phyloP scores from a whole-genome alignment of 495 filamentous ascomycete species.

The Lindgomyces ingoldianus region DNA sequence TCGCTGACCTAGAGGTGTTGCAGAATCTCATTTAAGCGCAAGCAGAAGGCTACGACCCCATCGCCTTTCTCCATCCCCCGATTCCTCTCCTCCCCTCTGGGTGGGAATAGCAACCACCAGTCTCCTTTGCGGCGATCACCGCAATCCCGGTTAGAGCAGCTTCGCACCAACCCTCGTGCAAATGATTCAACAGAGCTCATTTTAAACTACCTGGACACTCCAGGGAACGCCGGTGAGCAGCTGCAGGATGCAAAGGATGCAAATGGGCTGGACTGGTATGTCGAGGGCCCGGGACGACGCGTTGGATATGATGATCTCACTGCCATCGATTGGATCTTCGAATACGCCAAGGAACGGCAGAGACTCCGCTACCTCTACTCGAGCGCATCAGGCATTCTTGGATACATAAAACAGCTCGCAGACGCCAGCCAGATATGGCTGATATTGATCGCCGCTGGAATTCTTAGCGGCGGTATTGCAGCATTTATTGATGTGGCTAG shows the following conservation, averaged over 20 bases:
- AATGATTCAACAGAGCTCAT: slow-evolving; percentile 45
- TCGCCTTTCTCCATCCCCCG: slow-evolving; percentile 62
- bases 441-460: slow-evolving; percentile 73
- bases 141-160: slow-evolving; percentile 14
- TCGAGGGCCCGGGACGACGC: slow-evolving; percentile 84
- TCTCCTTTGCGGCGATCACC: slow-evolving; percentile 35
- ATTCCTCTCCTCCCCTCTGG: slow-evolving; percentile 53
- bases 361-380: slow-evolving; percentile 74
- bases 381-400: slow-evolving; percentile 68
- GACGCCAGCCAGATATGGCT: slow-evolving; percentile 93
- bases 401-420: slow-evolving; percentile 67
- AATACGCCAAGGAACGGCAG: slow-evolving; percentile 95
- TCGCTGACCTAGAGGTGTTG: background rate
- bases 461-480: slow-evolving; percentile 80
- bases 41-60: slow-evolving; percentile 63
- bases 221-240: slow-evolving; percentile 42
- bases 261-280: slow-evolving; percentile 76
- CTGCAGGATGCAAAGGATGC: slow-evolving; percentile 62
- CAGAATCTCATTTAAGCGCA: slow-evolving; percentile 82
- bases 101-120: slow-evolving; percentile 32
- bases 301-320: slow-evolving; percentile 96
- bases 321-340: slow-evolving; percentile 99
- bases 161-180: slow-evolving; percentile 10
- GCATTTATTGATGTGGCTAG: slow-evolving; percentile 90
- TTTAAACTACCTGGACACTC: slow-evolving; percentile 43